These are phyloP conservation scores for Hanseniaspora gamundiae DNA, from an alignment of 1,139 yeast species.

Conservation along the genomic window DNA sequence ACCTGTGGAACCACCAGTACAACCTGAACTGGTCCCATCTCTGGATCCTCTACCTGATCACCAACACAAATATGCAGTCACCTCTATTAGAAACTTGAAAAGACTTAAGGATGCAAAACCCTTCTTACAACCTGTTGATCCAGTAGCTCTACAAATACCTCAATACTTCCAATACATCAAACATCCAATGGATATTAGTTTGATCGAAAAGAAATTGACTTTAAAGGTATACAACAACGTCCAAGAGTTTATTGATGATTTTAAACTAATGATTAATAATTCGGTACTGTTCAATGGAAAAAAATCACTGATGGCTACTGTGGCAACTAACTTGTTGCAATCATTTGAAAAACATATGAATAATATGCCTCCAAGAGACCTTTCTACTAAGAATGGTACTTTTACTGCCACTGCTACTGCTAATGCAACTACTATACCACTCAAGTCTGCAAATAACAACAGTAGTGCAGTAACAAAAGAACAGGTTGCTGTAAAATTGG, in stretches of 20 bases:
- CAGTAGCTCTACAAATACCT: slow-evolving; percentile 78
- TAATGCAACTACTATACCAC: slow-evolving; percentile 2
- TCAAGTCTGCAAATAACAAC: no score
- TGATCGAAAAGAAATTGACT: slow-evolving; percentile 71
- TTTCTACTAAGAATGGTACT: slow-evolving; percentile 11
- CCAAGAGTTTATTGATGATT: slow-evolving; percentile 61
- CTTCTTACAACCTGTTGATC: slow-evolving; percentile 82
- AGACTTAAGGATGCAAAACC: slow-evolving; percentile 90
- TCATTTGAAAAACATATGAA: slow-evolving; percentile 89
- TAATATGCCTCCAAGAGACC: slow-evolving; percentile 76
- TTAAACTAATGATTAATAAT: slow-evolving; percentile 73
- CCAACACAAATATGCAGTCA: slow-evolving; percentile 51
- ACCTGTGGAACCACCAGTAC: no score
- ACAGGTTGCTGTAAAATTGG: slow-evolving; percentile 6
- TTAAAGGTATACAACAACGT: slow-evolving; percentile 62
- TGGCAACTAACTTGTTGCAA: slow-evolving; percentile 84
- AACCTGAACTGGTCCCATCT: slow-evolving; percentile 57
- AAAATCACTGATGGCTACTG: slow-evolving; percentile 69
- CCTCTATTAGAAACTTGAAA: slow-evolving; percentile 68
- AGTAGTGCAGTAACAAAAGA: no score
- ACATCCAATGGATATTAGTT: slow-evolving; percentile 88
- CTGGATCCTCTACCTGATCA: slow-evolving; percentile 79
- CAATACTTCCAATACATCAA: slow-evolving; percentile 72
- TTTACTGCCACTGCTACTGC: slow-evolving; percentile 1
- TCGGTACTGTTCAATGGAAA: slow-evolving; percentile 80